Conservation (phyloP, 1,284 basidiomycete species). For the Malassezia globosa region DNA sequence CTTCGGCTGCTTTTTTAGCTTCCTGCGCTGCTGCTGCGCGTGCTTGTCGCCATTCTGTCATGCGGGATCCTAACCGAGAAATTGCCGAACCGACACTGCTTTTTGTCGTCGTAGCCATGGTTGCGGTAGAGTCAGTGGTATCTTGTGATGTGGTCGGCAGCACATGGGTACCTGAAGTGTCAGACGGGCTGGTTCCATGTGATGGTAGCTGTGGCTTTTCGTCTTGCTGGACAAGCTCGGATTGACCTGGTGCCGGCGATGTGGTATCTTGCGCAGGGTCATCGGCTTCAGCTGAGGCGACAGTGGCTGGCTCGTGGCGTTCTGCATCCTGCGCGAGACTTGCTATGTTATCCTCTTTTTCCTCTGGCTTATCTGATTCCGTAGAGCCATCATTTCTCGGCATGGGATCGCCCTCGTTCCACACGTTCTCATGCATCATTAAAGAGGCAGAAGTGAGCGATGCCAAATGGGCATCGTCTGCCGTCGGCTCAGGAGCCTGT, state of each 20-base stretch:
- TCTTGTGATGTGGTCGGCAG: neutral
- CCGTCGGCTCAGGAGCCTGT: neutral
- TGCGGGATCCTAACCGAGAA: conserved; percentile 1
- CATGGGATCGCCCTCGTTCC: conserved; percentile 11
- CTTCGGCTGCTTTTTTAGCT: neutral
- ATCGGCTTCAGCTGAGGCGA: neutral
- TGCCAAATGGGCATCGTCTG: conserved; percentile 4
- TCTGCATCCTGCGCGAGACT: neutral
- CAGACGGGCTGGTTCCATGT: neutral
- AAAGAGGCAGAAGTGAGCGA: conserved; percentile 6
- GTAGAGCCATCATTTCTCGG: too few relatives aligned
- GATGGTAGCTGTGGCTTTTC: neutral
- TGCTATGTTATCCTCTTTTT: neutral
- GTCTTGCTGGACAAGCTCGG: neutral
- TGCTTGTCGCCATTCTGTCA: conserved; percentile 9
- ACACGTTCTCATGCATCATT: conserved; percentile 14
- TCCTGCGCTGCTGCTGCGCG: neutral
- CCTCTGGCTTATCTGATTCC: neutral
- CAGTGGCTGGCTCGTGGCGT: neutral
- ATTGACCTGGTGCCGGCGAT: neutral
- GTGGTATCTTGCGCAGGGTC: neutral
- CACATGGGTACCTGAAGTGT: neutral
- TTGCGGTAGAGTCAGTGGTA: neutral
- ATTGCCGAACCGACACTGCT: neutral
- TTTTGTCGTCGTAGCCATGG: neutral